Conservation (phyloP, 2,329 filamentous ascomycete genomes). For the Penicillium polonicum region DNA sequence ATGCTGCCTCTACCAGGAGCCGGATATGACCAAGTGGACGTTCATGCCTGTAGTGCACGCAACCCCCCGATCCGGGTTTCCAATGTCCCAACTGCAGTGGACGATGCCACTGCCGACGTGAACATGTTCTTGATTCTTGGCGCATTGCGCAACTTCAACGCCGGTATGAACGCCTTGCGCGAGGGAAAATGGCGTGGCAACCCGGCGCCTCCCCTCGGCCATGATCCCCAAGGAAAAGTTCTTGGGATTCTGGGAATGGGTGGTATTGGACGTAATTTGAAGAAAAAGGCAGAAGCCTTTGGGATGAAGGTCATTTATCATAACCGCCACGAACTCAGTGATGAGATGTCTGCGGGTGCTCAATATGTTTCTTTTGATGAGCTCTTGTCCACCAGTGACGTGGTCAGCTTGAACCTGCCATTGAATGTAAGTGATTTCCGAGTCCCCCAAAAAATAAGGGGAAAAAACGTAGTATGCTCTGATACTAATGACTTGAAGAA, state of each 20-base stretch:
- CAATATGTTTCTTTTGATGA: conserved; percentile 66
- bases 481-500: conserved; percentile 38
- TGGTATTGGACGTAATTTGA: conserved; percentile 76
- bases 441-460: neutral
- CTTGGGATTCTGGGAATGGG: conserved; percentile 85
- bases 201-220: conserved; percentile 58
- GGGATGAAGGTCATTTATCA: conserved; percentile 74
- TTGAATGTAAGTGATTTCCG: conserved; percentile 63
- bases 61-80: conserved; percentile 64
- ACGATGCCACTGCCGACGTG: conserved; percentile 79
- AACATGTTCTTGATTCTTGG: conserved; percentile 80
- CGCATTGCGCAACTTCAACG: conserved; percentile 71
- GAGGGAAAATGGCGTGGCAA: conserved; percentile 66
- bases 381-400: conserved; percentile 67
- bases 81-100: conserved; percentile 77
- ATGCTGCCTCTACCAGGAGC: conserved; percentile 54
- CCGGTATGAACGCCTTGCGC: conserved; percentile 64
- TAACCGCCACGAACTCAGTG: conserved; percentile 63
- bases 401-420: conserved; percentile 76
- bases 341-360: conserved; percentile 48
- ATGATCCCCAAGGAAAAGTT: conserved; percentile 75
- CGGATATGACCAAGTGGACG: conserved; percentile 81
- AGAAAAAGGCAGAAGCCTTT: conserved; percentile 70
- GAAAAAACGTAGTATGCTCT: neutral
- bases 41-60: conserved; percentile 66